Conservation (phyloP, 2,329 filamentous ascomycete species). For the Rhexocercosporidium sp. region DNA sequence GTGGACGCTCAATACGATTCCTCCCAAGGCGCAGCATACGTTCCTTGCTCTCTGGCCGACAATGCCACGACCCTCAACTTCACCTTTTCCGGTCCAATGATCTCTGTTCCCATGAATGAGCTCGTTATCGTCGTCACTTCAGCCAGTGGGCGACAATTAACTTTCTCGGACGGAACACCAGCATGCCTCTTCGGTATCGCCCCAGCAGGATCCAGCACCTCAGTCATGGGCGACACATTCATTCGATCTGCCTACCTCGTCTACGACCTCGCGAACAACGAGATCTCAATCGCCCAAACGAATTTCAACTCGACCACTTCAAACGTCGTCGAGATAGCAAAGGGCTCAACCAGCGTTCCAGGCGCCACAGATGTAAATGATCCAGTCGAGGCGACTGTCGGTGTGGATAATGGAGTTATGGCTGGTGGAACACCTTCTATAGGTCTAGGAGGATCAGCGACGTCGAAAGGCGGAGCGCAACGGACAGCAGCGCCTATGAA, state of each 20-base stretch:
- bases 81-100: conserved; percentile 57
- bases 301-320: conserved; percentile 60
- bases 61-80: conserved; percentile 54
- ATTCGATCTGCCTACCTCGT: conserved; percentile 77
- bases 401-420: conserved; percentile 18
- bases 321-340: conserved; percentile 60
- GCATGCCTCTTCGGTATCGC: conserved; percentile 73
- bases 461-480: conserved; percentile 22
- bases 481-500: conserved; percentile 14
- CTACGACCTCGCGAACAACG: conserved; percentile 74
- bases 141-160: conserved; percentile 51
- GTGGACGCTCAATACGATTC: conserved; percentile 65
- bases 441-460: conserved; percentile 20
- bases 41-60: conserved; percentile 60
- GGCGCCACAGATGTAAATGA: conserved; percentile 56
- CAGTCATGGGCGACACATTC: conserved; percentile 76
- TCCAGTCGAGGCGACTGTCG: conserved; percentile 53
- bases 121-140: conserved; percentile 59
- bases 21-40: conserved; percentile 59
- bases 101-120: conserved; percentile 63
- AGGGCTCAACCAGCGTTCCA: conserved; percentile 56
- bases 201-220: conserved; percentile 58
- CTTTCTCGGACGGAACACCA: conserved; percentile 56
- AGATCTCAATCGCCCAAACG: conserved; percentile 73
- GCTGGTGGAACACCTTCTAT: conserved; percentile 21